phyloP scores from a whole-genome alignment of 257 asterid genomes.

The Forsythia suspensa region DNA sequence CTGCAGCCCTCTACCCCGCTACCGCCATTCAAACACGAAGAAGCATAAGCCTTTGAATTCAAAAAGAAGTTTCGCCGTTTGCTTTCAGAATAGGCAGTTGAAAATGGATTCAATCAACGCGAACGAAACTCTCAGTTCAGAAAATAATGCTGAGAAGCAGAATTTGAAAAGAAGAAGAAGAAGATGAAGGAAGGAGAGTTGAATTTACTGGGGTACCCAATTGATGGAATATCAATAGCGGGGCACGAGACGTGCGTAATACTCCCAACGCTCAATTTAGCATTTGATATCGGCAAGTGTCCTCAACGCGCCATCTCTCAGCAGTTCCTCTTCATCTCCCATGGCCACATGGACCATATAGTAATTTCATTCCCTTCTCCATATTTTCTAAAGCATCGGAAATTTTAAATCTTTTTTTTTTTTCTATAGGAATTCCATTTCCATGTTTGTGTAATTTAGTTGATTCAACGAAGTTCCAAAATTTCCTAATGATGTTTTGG shows the following conservation, averaged over 20 bases:
- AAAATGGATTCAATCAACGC: not conserved
- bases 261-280: slow-evolving; percentile 72
- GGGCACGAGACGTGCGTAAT: slow-evolving; percentile 96
- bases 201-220: slow-evolving; percentile 61
- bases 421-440: not conserved
- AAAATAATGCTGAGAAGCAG: not conserved
- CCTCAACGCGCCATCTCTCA: slow-evolving; percentile 95
- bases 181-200: slow-evolving; percentile 53
- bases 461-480: not conserved
- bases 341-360: slow-evolving; percentile 98
- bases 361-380: slow-evolving; percentile 33
- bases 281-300: slow-evolving; percentile 95
- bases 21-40: not conserved
- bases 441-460: not conserved
- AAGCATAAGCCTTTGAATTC: not conserved
- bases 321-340: slow-evolving; percentile 92
- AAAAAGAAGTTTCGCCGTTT: not conserved
- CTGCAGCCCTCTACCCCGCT: not conserved
- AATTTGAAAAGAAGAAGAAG: slow-evolving; percentile 33
- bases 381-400: not conserved
- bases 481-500: not conserved
- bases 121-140: not conserved
- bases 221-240: slow-evolving; percentile 88
- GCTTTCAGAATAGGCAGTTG: not conserved
- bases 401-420: not conserved